Conservation (phyloP, 1,139 yeast genomes). For the Nadsonia commutata region DNA sequence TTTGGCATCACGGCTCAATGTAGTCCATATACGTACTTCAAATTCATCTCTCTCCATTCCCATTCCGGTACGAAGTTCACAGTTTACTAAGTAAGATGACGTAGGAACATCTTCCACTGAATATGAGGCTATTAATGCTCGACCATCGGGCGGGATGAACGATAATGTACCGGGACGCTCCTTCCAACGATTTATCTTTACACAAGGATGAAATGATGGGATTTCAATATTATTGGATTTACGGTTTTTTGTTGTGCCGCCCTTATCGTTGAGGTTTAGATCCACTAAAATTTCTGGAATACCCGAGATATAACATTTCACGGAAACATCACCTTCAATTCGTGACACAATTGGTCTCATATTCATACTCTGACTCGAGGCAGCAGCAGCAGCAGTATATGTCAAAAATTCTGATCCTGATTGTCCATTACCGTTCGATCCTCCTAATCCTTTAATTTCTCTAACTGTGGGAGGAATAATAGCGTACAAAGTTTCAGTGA, state of each 20-base stretch:
- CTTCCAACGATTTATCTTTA: conserved; percentile 23
- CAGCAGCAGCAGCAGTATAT: conserved; percentile 10
- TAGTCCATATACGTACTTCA: conserved; percentile 50
- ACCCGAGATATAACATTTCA: conserved; percentile 60
- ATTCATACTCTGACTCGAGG: conserved; percentile 7
- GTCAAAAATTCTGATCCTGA: conserved; percentile 23
- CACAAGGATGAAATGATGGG: conserved; percentile 42
- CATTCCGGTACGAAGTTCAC: conserved; percentile 42
- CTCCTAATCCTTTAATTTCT: conserved; percentile 1
- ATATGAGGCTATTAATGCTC: conserved; percentile 49
- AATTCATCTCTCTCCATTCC: conserved; percentile 58
- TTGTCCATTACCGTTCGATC: conserved; percentile 8
- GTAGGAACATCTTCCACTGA: conserved; percentile 33
- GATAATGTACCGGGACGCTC: conserved; percentile 28
- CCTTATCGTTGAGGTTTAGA: conserved; percentile 22
- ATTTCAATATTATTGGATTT: conserved; percentile 30
- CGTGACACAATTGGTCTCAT: conserved; percentile 36
- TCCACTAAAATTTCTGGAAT: conserved; percentile 53
- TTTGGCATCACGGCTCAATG: conserved; percentile 35
- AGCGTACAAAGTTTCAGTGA: conserved; percentile 44
- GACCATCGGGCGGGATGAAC: conserved; percentile 86
- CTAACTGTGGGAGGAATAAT: conserved; percentile 22
- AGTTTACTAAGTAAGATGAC: conserved; percentile 2
- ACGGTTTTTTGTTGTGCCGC: conserved; percentile 31
- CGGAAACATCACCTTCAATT: conserved; percentile 50